Evolutionary conservation across 108 stramenopile species (phyloP), one percentile per base, ranked within the genome.

Genomic region (Asterionellopsis glacialis): DNA sequence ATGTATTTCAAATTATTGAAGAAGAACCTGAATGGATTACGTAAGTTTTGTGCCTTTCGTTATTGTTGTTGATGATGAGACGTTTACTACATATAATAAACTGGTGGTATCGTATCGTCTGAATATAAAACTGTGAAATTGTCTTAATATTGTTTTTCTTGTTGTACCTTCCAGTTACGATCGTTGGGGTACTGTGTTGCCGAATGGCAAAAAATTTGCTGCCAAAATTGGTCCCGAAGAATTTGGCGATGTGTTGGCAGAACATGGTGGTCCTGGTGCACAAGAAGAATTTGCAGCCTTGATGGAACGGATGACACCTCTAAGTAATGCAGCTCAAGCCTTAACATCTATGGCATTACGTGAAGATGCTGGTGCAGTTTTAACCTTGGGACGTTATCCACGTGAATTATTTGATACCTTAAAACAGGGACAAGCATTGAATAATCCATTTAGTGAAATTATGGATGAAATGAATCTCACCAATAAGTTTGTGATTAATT

Each of bases 1-100:
- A 95, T 61, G 81, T 97, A 28, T 93, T 91, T 65, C 93, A 97
- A 70, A 95, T 95, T 57, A 91, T 95, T 44, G 87, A 70, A 19
- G 91, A 84, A 39, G 87, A 87, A 55, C 83, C 83, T 6, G 80
- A 79, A 55, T 79, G 80, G 87, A 84, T 76, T 23, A 61, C 41
- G 73, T 33, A 33, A 33, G 33, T 33, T 2, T 33, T 5, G 72
- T 40, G 72, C 71, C 71, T 22, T 22, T 22, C 18, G 0, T 22
- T 49, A 0, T 49, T 0, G 12, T 49, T 49, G 18, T 1, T 12
- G 22, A 49, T n/a, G n/a, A n/a, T n/a, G n/a, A n/a, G n/a, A n/a
- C n/a, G n/a, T n/a, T n/a, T n/a, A n/a, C n/a, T n/a, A n/a, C n/a
- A n/a, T n/a, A n/a, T n/a, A n/a, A n/a, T n/a, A n/a, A n/a, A n/a